Conservation (phyloP, 2,329 filamentous ascomycete genomes). For the Westerdykella ornata region DNA sequence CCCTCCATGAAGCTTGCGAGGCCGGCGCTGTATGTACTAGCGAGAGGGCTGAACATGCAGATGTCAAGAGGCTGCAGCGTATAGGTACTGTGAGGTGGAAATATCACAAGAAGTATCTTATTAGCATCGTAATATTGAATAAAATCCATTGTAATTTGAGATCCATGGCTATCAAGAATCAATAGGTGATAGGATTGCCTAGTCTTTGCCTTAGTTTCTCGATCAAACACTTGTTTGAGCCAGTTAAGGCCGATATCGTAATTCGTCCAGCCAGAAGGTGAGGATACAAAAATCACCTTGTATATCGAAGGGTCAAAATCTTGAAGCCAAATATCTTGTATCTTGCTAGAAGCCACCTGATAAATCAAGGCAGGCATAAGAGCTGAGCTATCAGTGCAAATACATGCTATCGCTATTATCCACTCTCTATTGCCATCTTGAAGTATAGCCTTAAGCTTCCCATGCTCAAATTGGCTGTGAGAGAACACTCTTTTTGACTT, state of each 20-base stretch:
- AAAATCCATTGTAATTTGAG: constrained; percentile 8
- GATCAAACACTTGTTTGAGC: constrained; percentile 7
- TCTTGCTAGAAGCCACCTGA: neutral
- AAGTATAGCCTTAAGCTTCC: neutral
- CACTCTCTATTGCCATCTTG: constrained; percentile 2
- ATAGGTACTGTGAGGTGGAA: constrained; percentile 1
- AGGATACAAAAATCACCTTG: constrained; percentile 1
- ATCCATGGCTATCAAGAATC: constrained; percentile 11
- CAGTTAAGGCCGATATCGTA: constrained; percentile 6
- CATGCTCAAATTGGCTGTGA: neutral
- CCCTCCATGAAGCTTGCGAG: constrained; percentile 1
- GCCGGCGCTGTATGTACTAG: neutral
- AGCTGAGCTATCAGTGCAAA: constrained; percentile 2
- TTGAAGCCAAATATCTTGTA: constrained; percentile 7
- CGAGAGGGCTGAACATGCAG: constrained; percentile 1
- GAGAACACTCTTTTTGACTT: constrained; percentile 6
- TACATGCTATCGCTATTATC: neutral
- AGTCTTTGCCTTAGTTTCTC: constrained; percentile 3
- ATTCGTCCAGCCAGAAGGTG: constrained; percentile 11
- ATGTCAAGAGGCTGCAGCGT: constrained; percentile 3
- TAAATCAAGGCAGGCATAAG: constrained; percentile 8
- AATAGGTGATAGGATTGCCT: constrained; percentile 6
- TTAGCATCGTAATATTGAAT: constrained; percentile 10
- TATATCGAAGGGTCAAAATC: constrained; percentile 2
- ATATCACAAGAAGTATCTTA: constrained; percentile 3